These are phyloP conservation scores for Rhizophagus sp. DNA, from an alignment of 192 early-diverging fungal species.

Conservation along the genomic window DNA sequence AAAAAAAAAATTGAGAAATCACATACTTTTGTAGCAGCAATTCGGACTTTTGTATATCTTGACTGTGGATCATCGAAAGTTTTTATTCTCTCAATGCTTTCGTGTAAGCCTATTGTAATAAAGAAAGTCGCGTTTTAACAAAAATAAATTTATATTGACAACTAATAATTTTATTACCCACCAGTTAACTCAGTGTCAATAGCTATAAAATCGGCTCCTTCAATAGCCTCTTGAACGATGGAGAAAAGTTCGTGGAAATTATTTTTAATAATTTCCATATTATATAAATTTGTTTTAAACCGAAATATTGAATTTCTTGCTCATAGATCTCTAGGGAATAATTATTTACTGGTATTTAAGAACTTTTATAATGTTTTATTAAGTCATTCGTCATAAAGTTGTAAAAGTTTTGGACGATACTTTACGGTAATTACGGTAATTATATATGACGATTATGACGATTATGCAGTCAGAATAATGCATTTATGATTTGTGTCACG, in stretches of 20 bases:
- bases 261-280: constrained; percentile 69
- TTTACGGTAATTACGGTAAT: too few species aligned
- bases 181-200: constrained; percentile 88
- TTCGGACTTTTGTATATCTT: constrained; percentile 42
- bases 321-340: too few species aligned
- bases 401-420: too few species aligned
- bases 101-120: constrained; percentile 34
- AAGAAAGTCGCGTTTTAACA: not conserved
- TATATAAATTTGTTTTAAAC: too few species aligned
- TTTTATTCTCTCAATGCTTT: constrained; percentile 33
- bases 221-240: constrained; percentile 64
- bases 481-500: too few species aligned
- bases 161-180: constrained; percentile 14
- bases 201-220: constrained; percentile 69
- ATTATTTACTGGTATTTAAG: not conserved
- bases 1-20: not conserved
- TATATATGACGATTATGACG: too few species aligned
- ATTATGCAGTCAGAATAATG: too few species aligned
- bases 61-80: constrained; percentile 34
- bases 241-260: constrained; percentile 64
- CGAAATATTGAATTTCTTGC: not conserved
- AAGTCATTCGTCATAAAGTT: too few species aligned
- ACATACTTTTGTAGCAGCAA: constrained; percentile 25
- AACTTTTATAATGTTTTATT: too few species aligned
- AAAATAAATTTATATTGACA: not conserved